phyloP scores from a whole-genome alignment of 371 early-diverging fungal species.

The Saksenaea oblongispora region DNA sequence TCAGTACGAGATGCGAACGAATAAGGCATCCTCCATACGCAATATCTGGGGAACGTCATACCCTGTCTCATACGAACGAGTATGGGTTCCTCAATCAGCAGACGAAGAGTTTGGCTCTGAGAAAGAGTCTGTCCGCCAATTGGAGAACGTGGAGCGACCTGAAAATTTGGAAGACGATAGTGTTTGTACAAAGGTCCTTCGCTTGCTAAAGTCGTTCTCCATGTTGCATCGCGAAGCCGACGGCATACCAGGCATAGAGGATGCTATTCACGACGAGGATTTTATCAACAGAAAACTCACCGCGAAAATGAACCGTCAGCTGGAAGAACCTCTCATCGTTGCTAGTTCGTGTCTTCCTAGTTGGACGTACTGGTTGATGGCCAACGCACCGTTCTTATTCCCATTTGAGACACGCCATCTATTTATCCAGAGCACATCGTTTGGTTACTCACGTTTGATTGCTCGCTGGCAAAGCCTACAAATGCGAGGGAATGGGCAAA shows the following conservation, averaged over 20 bases:
- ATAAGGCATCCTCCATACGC: constrained; percentile 22
- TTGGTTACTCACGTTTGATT: constrained; percentile 84
- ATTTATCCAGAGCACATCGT: constrained; percentile 81
- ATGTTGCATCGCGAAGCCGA: not conserved
- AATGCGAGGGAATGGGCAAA: constrained; percentile 39
- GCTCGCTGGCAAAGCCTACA: constrained; percentile 58
- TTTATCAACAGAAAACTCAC: constrained; percentile 83
- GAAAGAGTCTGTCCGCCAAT: constrained; percentile 10
- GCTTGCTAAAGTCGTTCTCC: constrained; percentile 51
- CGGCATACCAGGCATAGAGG: not conserved
- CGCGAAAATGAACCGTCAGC: constrained; percentile 81
- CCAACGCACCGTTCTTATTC: constrained; percentile 77
- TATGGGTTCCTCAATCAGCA: constrained; percentile 28
- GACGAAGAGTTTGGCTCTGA: not conserved
- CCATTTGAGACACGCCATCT: constrained; percentile 81
- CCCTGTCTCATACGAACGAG: constrained; percentile 53
- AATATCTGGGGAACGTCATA: constrained; percentile 54
- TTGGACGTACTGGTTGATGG: constrained; percentile 74
- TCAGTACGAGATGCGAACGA: constrained; percentile 40
- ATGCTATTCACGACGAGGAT: constrained; percentile 40
- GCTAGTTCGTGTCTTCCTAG: constrained; percentile 77
- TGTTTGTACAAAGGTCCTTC: constrained; percentile 47
- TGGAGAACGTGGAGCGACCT: constrained; percentile 19
- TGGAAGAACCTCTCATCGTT: constrained; percentile 88
- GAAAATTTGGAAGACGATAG: constrained; percentile 21